phyloP scores from a whole-genome alignment of 129 eudicot species.

The Artemisia annua region DNA sequence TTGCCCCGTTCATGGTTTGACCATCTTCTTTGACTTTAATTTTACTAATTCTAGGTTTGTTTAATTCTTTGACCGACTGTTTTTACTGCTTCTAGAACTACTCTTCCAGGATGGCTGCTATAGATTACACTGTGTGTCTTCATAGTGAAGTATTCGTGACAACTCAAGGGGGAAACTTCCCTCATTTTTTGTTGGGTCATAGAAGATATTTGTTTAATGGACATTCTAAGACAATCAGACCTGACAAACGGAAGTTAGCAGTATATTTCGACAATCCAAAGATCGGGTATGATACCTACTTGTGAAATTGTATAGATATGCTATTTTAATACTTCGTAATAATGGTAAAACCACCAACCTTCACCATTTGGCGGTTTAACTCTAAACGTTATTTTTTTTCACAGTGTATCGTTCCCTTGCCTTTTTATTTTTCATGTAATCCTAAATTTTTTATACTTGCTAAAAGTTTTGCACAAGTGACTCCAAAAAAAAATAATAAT shows the following conservation, averaged over 20 bases:
- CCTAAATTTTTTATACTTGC: no score
- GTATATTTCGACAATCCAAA: conserved; percentile 78
- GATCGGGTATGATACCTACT: conserved; percentile 59
- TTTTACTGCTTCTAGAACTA: conserved; percentile 63
- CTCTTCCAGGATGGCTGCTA: conserved; percentile 98
- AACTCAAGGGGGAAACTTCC: conserved; percentile 98
- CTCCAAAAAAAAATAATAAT: no score
- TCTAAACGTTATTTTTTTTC: no score
- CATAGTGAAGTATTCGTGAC: conserved; percentile 98
- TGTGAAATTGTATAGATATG: neutral
- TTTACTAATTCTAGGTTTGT: neutral
- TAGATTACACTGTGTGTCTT: conserved; percentile 97
- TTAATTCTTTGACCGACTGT: conserved; percentile 19
- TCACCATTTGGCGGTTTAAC: no score
- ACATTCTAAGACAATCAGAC: conserved; percentile 90
- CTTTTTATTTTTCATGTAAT: no score
- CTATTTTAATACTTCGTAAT: neutral
- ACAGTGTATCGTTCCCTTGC: no score
- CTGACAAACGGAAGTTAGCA: conserved; percentile 92
- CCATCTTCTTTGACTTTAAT: neutral
- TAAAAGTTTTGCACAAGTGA: no score
- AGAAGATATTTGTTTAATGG: conserved; percentile 89
- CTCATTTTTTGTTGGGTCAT: conserved; percentile 92
- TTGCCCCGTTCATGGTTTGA: conserved; percentile 75
- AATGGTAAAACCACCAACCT: neutral